These are phyloP conservation scores for Plasmodium falciparum DNA, from an alignment of 169 alveolate genomes.

Conservation along the genomic window DNA sequence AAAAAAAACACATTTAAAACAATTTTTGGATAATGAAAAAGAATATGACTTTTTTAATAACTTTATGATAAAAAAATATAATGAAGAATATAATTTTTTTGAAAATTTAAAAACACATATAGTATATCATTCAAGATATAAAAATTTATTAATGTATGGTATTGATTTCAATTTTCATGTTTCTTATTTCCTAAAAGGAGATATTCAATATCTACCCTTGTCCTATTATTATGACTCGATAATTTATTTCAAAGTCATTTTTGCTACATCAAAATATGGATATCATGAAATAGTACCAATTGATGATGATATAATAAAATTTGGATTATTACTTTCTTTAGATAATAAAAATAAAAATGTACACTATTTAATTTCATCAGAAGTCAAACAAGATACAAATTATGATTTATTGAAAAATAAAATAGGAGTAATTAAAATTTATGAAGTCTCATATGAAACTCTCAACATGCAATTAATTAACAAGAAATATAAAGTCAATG, in stretches of 20 bases:
- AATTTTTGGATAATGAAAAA: slow-evolving; percentile 28
- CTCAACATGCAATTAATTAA: slow-evolving; percentile 15
- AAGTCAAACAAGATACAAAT: slow-evolving; percentile 49
- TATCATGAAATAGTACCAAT: slow-evolving; percentile 65
- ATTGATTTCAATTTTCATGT: slow-evolving; percentile 67
- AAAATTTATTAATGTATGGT: slow-evolving; percentile 34
- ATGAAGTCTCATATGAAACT: slow-evolving; percentile 50
- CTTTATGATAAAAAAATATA: slow-evolving; percentile 53
- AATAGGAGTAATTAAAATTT: slow-evolving; percentile 53
- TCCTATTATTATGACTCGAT: slow-evolving; percentile 73
- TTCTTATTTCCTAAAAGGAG: slow-evolving; percentile 48
- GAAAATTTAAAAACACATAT: slow-evolving; percentile 26
- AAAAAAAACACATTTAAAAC: slow-evolving; percentile 55
- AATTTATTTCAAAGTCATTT: slow-evolving; percentile 61
- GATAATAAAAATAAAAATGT: slow-evolving; percentile 71
- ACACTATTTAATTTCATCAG: slow-evolving; percentile 52
- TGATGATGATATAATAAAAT: slow-evolving; percentile 68
- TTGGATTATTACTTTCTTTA: slow-evolving; percentile 63
- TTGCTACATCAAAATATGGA: slow-evolving; percentile 59
- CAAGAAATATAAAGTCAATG: slow-evolving; percentile 36
- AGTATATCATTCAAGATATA: slow-evolving; percentile 55
- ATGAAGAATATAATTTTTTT: slow-evolving; percentile 55
- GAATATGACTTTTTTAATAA: slow-evolving; percentile 57
- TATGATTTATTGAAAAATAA: slow-evolving; percentile 40
- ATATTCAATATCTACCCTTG: slow-evolving; percentile 45